phyloP scores from a whole-genome alignment of 1,139 yeast species.

The Nakaseomyces kungkrabaensis region DNA sequence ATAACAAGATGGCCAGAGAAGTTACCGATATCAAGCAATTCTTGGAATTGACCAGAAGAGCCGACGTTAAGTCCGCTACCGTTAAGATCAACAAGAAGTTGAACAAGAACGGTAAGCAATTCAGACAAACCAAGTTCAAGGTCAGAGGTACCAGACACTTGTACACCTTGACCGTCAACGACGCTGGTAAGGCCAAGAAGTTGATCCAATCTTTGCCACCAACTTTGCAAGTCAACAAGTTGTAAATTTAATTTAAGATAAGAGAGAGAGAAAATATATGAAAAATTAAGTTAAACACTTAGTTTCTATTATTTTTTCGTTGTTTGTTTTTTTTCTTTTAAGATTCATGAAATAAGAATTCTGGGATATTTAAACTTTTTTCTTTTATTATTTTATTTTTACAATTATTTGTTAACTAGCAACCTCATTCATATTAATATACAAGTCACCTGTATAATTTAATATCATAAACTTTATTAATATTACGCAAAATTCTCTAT shows the following conservation, averaged over 20 bases:
- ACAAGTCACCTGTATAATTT: constrained; percentile 1
- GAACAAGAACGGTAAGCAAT: constrained; percentile 74
- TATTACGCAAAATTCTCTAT: neutral
- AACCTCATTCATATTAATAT: neutral
- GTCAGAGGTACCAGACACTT: constrained; percentile 92
- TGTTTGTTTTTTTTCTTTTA: neutral
- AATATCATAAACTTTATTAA: neutral
- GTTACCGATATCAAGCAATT: constrained; percentile 95
- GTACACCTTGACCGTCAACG: constrained; percentile 94
- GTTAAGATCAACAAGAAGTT: constrained; percentile 84
- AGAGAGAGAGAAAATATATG: neutral
- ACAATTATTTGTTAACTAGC: neutral
- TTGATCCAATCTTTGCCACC: constrained; percentile 98
- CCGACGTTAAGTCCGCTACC: constrained; percentile 89
- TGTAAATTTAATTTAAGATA: constrained; percentile 32
- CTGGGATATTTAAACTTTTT: neutral
- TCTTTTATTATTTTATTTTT: neutral
- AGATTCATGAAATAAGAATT: neutral
- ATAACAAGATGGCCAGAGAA: constrained; percentile 40
- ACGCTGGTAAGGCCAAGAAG: constrained; percentile 96
- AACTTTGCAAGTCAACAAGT: constrained; percentile 67
- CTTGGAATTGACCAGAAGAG: constrained; percentile 96
- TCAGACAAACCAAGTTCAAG: constrained; percentile 97
- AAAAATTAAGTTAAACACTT: too few species aligned
- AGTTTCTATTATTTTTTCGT: too few species aligned